Percentiles rank a stretch among this genome's conserved stretches.
Evolutionary conservation across 164 flowering plant species (phyloP).

Genomic region (Dillenia suffruticosa): DNA sequence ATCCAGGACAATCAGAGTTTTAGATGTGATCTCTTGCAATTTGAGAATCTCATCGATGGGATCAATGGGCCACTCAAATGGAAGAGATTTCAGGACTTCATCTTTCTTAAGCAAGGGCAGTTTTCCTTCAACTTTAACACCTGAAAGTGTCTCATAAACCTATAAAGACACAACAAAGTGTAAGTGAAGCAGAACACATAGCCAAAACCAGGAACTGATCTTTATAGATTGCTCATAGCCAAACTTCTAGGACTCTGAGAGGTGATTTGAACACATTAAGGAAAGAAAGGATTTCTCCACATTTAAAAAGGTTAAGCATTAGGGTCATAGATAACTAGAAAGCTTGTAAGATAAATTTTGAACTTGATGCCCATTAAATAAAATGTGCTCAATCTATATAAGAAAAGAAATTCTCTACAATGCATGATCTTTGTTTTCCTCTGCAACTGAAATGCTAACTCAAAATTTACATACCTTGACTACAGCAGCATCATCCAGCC

Average conservation of each 20-base stretch:
- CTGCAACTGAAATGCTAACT: too few species aligned
- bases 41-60: slow-evolving; percentile 56
- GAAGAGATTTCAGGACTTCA: slow-evolving; percentile 62
- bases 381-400: too few species aligned
- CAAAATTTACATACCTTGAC: slow-evolving; percentile 64
- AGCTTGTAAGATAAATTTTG: too few species aligned
- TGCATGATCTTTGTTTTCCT: too few species aligned
- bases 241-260: too few species aligned
- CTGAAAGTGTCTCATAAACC: slow-evolving; percentile 94
- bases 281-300: too few species aligned
- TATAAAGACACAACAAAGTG: slow-evolving; percentile 18
- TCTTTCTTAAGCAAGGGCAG: slow-evolving; percentile 64
- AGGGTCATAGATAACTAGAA: too few species aligned
- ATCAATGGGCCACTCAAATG: slow-evolving; percentile 86
- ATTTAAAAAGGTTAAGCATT: too few species aligned
- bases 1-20: slow-evolving; percentile 86
- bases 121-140: slow-evolving; percentile 86
- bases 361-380: too few species aligned
- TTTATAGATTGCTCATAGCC: too few species aligned
- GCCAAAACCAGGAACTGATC: too few species aligned
- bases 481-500: slow-evolving; percentile 87
- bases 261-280: background rate
- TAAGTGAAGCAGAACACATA: background rate
- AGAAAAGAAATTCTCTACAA: too few species aligned
- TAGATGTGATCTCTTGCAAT: slow-evolving; percentile 39